These are phyloP conservation scores for Aechmea fasciata DNA, from an alignment of 176 grass and related monocot species.

Conservation along the genomic window DNA sequence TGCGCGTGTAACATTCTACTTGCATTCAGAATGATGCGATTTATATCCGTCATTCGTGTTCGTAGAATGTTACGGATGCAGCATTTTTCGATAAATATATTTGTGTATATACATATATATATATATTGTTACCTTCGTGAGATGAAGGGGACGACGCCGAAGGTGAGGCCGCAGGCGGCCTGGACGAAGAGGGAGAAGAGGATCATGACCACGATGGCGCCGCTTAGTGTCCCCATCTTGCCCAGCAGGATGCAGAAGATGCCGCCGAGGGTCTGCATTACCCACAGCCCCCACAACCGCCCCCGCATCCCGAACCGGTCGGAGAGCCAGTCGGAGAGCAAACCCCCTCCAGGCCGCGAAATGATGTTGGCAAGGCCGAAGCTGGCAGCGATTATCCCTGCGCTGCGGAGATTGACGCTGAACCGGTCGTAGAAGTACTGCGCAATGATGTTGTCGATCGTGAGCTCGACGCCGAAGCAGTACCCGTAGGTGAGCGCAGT, in stretches of 20 bases:
- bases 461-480: slow-evolving; percentile 81
- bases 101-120: neutral
- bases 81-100: neutral
- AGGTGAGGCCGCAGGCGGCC: slow-evolving; percentile 73
- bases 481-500: slow-evolving; percentile 82
- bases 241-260: slow-evolving; percentile 56
- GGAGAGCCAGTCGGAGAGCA: slow-evolving; percentile 70
- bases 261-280: slow-evolving; percentile 57
- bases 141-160: slow-evolving; percentile 80
- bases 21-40: no score
- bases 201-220: slow-evolving; percentile 59
- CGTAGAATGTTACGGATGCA: neutral
- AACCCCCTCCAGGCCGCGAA: slow-evolving; percentile 57
- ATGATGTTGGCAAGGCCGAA: slow-evolving; percentile 80
- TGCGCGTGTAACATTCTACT: no score
- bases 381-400: slow-evolving; percentile 77
- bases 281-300: slow-evolving; percentile 83
- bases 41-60: no score
- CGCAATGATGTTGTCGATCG: slow-evolving; percentile 86
- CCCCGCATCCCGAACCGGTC: slow-evolving; percentile 58
- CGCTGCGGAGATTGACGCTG: slow-evolving; percentile 47
- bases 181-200: slow-evolving; percentile 86
- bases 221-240: slow-evolving; percentile 29
- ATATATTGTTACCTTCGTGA: slow-evolving; percentile 36
- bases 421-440: slow-evolving; percentile 96